Conservation (phyloP, 768 basidiomycete species). For the Lyophyllum semitale region DNA sequence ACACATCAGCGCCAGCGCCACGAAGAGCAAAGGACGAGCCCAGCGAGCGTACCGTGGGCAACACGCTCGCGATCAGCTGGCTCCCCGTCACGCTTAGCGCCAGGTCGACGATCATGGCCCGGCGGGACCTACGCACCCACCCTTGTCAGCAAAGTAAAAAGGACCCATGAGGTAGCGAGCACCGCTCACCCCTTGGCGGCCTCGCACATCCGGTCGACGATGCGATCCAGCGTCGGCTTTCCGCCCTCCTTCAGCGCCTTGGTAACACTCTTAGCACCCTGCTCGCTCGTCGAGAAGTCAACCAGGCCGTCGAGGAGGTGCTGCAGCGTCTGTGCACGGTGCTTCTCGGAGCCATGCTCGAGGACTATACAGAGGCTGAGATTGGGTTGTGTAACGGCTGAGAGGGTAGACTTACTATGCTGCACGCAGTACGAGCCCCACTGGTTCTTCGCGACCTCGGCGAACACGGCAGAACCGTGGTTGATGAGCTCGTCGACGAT, state of each 20-base stretch:
- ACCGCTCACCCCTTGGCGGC: constrained; percentile 70
- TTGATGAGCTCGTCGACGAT: constrained; percentile 85
- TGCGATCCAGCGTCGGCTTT: constrained; percentile 69
- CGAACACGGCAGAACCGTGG: constrained; percentile 65
- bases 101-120: constrained; percentile 86
- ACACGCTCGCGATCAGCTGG: constrained; percentile 80
- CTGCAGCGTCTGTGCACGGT: constrained; percentile 75
- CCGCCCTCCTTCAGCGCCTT: constrained; percentile 88
- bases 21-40: not conserved
- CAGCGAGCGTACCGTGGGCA: constrained; percentile 61
- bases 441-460: constrained; percentile 81
- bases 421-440: constrained; percentile 90
- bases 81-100: constrained; percentile 84
- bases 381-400: not conserved
- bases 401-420: constrained; percentile 58
- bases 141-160: not conserved
- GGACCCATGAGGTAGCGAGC: not conserved
- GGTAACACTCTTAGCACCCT: constrained; percentile 85
- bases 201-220: constrained; percentile 84
- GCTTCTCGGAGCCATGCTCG: constrained; percentile 79
- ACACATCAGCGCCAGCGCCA: not conserved
- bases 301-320: constrained; percentile 76
- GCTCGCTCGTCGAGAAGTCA: constrained; percentile 80
- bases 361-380: constrained; percentile 52
- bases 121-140: constrained; percentile 44